phyloP scores from a whole-genome alignment of 805 yeast genomes.

The Candida morakotiae region DNA sequence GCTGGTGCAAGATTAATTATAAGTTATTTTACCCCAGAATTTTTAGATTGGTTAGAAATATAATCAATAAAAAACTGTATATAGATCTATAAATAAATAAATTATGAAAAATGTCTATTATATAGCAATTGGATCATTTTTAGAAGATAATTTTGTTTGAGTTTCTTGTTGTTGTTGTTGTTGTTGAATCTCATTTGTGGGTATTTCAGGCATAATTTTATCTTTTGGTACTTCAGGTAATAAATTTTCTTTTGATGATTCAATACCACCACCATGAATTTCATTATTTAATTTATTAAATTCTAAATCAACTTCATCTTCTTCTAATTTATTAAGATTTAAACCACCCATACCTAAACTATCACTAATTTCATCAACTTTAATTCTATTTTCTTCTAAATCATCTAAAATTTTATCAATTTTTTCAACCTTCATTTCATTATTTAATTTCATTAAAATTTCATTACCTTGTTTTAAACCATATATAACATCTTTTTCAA shows the following conservation, averaged over 20 bases:
- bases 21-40: slow-evolving; percentile 92
- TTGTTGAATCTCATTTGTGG: slow-evolving; percentile 13
- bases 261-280: slow-evolving; percentile 24
- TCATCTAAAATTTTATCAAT: slow-evolving; percentile 85
- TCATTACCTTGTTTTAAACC: slow-evolving; percentile 81
- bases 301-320: slow-evolving; percentile 66
- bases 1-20: slow-evolving; percentile 94
- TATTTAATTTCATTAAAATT: slow-evolving; percentile 70
- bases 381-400: slow-evolving; percentile 72
- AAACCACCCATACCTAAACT: slow-evolving; percentile 42
- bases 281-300: slow-evolving; percentile 49
- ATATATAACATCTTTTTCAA: slow-evolving; percentile 78
- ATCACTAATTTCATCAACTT: slow-evolving; percentile 70
- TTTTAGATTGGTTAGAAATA: slow-evolving; percentile 76
- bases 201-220: slow-evolving; percentile 24
- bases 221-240: slow-evolving; percentile 19
- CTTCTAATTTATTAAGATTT: slow-evolving; percentile 42
- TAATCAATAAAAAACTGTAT: not conserved
- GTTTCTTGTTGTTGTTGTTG: slow-evolving; percentile 15
- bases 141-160: slow-evolving; percentile 5
- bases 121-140: slow-evolving; percentile 14
- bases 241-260: too few relatives aligned
- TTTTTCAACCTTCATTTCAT: slow-evolving; percentile 70
- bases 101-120: slow-evolving; percentile 5
- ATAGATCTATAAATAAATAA: slow-evolving; percentile 1